A percentile compares a stretch with the other conserved stretches of the same genome.
phyloP scores from a whole-genome alignment of 768 basidiomycete species.

The Suillus weaverae region DNA sequence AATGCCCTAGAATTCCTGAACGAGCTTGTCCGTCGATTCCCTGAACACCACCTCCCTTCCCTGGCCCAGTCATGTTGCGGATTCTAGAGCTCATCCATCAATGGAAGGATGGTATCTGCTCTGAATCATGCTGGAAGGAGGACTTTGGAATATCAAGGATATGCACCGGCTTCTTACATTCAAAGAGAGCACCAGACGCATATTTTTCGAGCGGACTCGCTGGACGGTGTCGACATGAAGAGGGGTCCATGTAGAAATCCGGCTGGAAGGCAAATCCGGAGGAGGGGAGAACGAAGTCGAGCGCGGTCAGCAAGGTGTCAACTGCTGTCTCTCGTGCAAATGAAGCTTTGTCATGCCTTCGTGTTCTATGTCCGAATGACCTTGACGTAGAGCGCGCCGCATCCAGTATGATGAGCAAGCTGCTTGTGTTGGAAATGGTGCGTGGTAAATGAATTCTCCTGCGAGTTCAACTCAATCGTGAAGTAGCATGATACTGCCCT shows the following conservation, averaged over 20 bases:
- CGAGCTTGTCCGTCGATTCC: slow-evolving; percentile 96
- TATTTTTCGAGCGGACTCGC: too few relatives aligned
- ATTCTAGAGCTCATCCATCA: slow-evolving; percentile 89
- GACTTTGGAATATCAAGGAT: slow-evolving; percentile 96
- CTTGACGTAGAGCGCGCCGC: slow-evolving; percentile 77
- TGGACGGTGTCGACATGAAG: too few relatives aligned
- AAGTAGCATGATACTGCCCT: slow-evolving; percentile 54
- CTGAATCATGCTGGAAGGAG: slow-evolving; percentile 89
- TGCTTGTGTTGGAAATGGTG: slow-evolving; percentile 71
- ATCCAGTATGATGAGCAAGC: slow-evolving; percentile 62
- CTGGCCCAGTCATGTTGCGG: slow-evolving; percentile 91
- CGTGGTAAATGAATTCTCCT: slow-evolving; percentile 26
- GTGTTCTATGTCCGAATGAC: slow-evolving; percentile 45
- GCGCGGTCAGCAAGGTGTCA: slow-evolving; percentile 35
- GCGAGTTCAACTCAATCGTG: not conserved
- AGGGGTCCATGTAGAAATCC: slow-evolving; percentile 29
- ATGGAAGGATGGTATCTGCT: slow-evolving; percentile 95
- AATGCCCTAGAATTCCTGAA: slow-evolving; percentile 82
- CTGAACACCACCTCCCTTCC: slow-evolving; percentile 96
- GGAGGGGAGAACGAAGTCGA: slow-evolving; percentile 25
- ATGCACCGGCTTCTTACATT: slow-evolving; percentile 94
- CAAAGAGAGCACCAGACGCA: slow-evolving; percentile 49
- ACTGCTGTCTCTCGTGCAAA: slow-evolving; percentile 37
- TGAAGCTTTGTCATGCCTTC: slow-evolving; percentile 46
- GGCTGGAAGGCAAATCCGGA: slow-evolving; percentile 54